These are phyloP conservation scores for Phanerochaete sordida DNA, from an alignment of 768 basidiomycete genomes.

Conservation along the genomic window DNA sequence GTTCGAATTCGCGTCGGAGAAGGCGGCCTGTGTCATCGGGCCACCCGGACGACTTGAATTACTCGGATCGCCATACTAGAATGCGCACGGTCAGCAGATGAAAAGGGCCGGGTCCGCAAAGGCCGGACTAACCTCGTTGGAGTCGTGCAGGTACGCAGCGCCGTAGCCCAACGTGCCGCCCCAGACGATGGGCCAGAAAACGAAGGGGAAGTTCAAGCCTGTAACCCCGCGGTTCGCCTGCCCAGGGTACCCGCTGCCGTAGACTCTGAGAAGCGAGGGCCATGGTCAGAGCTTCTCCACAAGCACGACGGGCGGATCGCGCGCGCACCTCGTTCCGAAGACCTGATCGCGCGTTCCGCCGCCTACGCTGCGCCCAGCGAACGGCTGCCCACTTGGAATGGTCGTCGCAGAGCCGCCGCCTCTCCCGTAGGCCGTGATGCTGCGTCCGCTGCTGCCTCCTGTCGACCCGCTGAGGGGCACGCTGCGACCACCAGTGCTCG, in stretches of 20 bases:
- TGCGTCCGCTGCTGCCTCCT: constrained; percentile 12
- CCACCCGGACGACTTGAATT: constrained; percentile 36
- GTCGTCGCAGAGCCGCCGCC: constrained; percentile 22
- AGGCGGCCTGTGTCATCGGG: constrained; percentile 22
- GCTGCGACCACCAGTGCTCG: constrained; percentile 9
- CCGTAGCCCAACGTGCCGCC: constrained; percentile 27
- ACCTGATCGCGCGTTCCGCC: constrained; percentile 41
- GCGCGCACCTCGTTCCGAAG: constrained; percentile 4
- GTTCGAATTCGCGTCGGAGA: constrained; percentile 25
- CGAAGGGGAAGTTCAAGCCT: constrained; percentile 56
- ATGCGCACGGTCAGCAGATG: background rate
- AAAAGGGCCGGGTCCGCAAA: background rate
- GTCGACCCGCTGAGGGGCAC: constrained; percentile 22
- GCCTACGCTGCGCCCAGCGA: constrained; percentile 41
- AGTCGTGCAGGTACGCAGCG: constrained; percentile 29
- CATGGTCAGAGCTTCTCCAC: background rate
- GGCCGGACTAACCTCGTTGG: constrained; percentile 37
- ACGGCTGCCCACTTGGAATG: constrained; percentile 26
- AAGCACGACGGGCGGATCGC: background rate
- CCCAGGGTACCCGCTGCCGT: constrained; percentile 66
- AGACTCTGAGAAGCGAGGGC: constrained; percentile 34
- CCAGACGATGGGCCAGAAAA: constrained; percentile 65
- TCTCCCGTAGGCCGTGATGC: constrained; percentile 22
- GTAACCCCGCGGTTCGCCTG: constrained; percentile 37
- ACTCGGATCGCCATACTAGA: constrained; percentile 32